Evolutionary conservation across 345 rosid genomes (phyloP), one percentile per base, ranked within the genome.

Genomic region (Corchorus olitorius): DNA sequence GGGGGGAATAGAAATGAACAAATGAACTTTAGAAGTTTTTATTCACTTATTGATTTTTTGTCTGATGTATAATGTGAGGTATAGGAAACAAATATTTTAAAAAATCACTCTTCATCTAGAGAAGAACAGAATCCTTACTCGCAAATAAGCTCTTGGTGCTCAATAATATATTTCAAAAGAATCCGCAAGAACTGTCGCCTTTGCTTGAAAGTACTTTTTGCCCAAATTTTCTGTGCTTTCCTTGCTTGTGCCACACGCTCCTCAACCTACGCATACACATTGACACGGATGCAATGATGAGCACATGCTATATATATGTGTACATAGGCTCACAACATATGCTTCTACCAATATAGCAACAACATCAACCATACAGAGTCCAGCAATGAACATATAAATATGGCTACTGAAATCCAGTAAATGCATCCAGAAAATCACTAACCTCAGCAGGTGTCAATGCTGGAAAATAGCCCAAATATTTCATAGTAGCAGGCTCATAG

Each of bases 401-500:
- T 53, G 15, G 9, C 3, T 19, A 61, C 15, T 15, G 46, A 75
- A 73, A 64, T 59, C 49, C 43, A 37, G 75, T 19, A 45, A 74
- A 62, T 39, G 72, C 4, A 77, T 56, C 49, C 14, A 6, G 9
- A 54, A 20, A 53, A 48, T 62, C 74, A 74, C 90, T 77, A 83
- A 96, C 99, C 97, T 93, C 99, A 20, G 60, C 56, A 58, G 88
- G 77, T 0, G 92, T 88, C 72, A 93, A 81, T 54, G 97, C 97
- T 3, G 94, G 97, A 66, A 85, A 88, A 78, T 7, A 90, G 85
- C 99, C 99, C 81, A 96, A 83, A 86, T 96, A 96, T 74, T 89
- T 96, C 99, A 92, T 93, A 8, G 99, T 93, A 34, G 99, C 98
- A 75, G 99, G 99, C 81, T 96, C 99, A 65, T 96, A 96, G 81